phyloP scores from a whole-genome alignment of 83 land plant genomes.

The Larix sibirica region DNA sequence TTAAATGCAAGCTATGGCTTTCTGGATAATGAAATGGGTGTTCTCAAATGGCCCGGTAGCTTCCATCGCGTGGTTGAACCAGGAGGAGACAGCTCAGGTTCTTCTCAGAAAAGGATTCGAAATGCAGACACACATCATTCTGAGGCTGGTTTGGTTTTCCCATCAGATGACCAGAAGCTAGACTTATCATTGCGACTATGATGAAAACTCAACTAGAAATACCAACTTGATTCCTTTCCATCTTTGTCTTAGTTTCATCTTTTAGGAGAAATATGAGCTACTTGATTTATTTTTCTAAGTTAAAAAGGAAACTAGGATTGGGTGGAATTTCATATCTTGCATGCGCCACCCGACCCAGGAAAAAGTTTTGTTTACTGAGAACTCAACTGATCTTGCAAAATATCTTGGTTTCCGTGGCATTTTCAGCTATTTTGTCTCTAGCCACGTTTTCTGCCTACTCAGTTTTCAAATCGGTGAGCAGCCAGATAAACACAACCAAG shows the following conservation, averaged over 20 bases:
- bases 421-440: conserved; percentile 1
- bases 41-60: conserved; percentile 18
- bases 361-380: neutral
- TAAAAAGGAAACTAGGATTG: neutral
- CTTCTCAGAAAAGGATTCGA: conserved; percentile 1
- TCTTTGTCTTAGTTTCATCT: neutral
- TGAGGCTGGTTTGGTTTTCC: conserved; percentile 10
- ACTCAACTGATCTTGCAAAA: neutral
- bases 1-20: conserved; percentile 2
- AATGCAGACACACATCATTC: neutral
- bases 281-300: conserved; percentile 3
- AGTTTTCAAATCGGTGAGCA: conserved; percentile 11
- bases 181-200: conserved; percentile 10
- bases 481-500: neutral
- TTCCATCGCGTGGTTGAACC: conserved; percentile 1
- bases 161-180: conserved; percentile 17
- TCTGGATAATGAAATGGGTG: neutral
- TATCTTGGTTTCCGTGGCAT: neutral
- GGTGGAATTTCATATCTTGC: neutral
- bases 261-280: neutral
- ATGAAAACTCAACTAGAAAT: neutral
- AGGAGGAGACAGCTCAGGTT: neutral
- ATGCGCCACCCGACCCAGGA: neutral
- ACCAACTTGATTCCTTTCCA: neutral
- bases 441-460: conserved; percentile 10